Evolutionary conservation across 352 stramenopile species (phyloP), one percentile per base, ranked within the genome.

Genomic region (Lagenidium giganteum): DNA sequence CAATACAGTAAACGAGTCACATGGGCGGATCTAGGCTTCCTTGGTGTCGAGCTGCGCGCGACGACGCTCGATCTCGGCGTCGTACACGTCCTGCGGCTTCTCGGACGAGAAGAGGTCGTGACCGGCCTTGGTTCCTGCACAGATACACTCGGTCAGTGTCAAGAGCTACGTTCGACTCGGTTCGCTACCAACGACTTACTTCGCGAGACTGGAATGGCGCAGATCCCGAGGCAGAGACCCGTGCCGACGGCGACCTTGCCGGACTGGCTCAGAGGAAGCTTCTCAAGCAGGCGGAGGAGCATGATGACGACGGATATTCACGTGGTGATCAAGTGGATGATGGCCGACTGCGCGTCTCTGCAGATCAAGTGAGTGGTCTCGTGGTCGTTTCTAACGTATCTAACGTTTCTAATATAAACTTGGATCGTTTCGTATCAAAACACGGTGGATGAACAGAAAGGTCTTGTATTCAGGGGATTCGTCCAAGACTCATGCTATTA

Each of bases 61-160:
- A 40, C 78, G 75, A 17, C 70, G 64, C 48, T 90, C 42, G 28
- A 77, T 37, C 52, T 93, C 78, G 40, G 67, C 62, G 33, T 93
- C 73, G 54, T 83, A 71, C 21, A 93, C 72, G 6, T 76, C 78
- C 52, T 89, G 78, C 27, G 81, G 81, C 61, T 82, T 79, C 51
- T 93, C 81, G 29, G 77, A 87, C 29, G 81, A 93, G 49, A 91
- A 91, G 29, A 89, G 67, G 42, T 91, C 81, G 74, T 91, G 78
- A 31, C 78, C 78, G 24, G 78, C 62, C 54, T 87, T 87, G 50
- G 74, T 84, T 49, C 87, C 76, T 89, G 42, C 26, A 42, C 5
- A 58, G 5, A 27, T 21, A 37, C 28, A 7, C 21, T 59, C 7
- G 12, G 32, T n/a, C 17, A 54, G 27, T 24, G 23, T 33, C 25